These are phyloP conservation scores for Scedosporium aurantiacum DNA, from an alignment of 2,329 filamentous ascomycete genomes.

Conservation along the genomic window DNA sequence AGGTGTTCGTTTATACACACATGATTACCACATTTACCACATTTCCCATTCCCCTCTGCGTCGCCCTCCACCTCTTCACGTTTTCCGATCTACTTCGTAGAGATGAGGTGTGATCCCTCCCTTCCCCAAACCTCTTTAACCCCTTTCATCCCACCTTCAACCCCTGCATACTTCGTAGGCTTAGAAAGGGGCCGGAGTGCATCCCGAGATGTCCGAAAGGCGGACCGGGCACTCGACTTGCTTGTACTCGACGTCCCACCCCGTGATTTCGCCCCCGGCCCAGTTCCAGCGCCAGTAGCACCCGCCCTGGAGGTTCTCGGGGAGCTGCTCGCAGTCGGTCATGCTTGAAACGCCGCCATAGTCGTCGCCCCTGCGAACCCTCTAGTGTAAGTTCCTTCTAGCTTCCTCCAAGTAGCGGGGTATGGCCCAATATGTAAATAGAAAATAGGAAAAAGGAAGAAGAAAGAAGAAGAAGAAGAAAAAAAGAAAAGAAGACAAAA, in stretches of 20 bases:
- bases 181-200: not conserved
- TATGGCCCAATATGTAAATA: not conserved
- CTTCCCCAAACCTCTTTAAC: not conserved
- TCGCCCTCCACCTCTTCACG: not conserved
- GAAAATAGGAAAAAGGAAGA: not conserved
- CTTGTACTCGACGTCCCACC: slow-evolving; percentile 6
- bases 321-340: slow-evolving; percentile 1
- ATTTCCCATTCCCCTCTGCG: not conserved
- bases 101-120: not conserved
- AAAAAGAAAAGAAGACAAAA: too few relatives aligned
- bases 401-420: not conserved
- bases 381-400: not conserved
- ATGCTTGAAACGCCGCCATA: not conserved
- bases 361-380: slow-evolving; percentile 2
- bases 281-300: slow-evolving; percentile 7
- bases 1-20: not conserved
- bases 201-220: slow-evolving; percentile 1
- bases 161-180: not conserved
- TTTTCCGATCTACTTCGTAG: not conserved
- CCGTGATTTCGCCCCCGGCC: slow-evolving; percentile 4
- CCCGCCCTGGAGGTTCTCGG: slow-evolving; percentile 4
- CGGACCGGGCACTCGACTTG: slow-evolving; percentile 1
- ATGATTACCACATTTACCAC: not conserved
- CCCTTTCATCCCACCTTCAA: not conserved
- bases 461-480: not conserved